Evolutionary conservation across 495 filamentous ascomycete genomes (phyloP).

Genomic region (Chaetomium tenue): DNA sequence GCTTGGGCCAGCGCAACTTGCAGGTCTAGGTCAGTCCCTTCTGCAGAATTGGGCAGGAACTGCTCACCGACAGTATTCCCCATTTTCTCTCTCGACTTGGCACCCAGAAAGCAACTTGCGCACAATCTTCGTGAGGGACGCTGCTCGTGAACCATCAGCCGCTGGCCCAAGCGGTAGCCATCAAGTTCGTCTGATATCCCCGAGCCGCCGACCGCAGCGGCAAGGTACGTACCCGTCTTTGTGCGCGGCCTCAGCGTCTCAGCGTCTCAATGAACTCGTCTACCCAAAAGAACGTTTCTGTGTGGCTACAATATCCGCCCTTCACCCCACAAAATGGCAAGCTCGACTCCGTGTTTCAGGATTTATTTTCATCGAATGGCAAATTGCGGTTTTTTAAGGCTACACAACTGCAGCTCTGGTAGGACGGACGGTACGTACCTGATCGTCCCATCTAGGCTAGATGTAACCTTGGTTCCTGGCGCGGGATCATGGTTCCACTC

Average conservation of each 20-base stretch:
- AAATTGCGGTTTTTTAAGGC: constrained; percentile 18
- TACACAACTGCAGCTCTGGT: constrained; percentile 31
- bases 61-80: not conserved
- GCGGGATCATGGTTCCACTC: constrained; percentile 18
- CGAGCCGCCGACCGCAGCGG: constrained; percentile 30
- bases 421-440: constrained; percentile 28
- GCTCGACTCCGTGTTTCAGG: constrained; percentile 47
- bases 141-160: not conserved
- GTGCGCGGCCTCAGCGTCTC: constrained; percentile 24
- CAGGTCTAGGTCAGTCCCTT: not conserved
- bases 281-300: constrained; percentile 16
- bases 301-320: constrained; percentile 19
- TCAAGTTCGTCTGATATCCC: constrained; percentile 23
- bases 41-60: constrained; percentile 13
- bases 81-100: not conserved
- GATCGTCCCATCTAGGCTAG: not conserved
- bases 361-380: constrained; percentile 36
- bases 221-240: constrained; percentile 22
- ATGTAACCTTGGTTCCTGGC: constrained; percentile 9
- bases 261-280: constrained; percentile 20
- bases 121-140: not conserved
- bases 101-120: not conserved
- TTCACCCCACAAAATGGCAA: constrained; percentile 17
- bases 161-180: constrained; percentile 5
- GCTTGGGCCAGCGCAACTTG: constrained; percentile 26